Conservation (phyloP, 2,329 filamentous ascomycete genomes). For the Verticillium klebahnii region DNA sequence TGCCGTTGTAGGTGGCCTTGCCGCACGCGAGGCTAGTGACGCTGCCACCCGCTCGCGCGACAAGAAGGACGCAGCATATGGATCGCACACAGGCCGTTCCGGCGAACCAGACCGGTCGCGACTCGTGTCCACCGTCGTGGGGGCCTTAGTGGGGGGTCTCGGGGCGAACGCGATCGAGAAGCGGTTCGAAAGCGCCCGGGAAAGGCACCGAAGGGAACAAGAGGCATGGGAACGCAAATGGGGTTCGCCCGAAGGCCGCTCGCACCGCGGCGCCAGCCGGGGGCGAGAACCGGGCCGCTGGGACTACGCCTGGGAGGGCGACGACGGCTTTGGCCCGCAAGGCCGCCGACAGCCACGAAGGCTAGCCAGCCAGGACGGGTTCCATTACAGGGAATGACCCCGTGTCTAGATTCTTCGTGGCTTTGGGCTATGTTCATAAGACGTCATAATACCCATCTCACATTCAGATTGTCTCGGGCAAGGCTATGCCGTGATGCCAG, state of each 20-base stretch:
- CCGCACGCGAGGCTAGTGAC: slow-evolving; percentile 44
- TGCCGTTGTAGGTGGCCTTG: slow-evolving; percentile 49
- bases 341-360: slow-evolving; percentile 12
- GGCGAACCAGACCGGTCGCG: slow-evolving; percentile 24
- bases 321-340: slow-evolving; percentile 15
- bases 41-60: slow-evolving; percentile 19
- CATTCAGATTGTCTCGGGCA: neutral
- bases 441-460: neutral
- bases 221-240: slow-evolving; percentile 27
- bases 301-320: slow-evolving; percentile 20
- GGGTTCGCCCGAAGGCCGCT: slow-evolving; percentile 21
- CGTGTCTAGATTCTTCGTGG: neutral
- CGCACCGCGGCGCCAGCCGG: slow-evolving; percentile 18
- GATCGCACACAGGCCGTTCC: neutral
- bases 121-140: slow-evolving; percentile 45
- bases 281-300: slow-evolving; percentile 12
- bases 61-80: slow-evolving; percentile 1
- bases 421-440: neutral
- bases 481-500: too few species aligned
- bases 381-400: slow-evolving; percentile 5
- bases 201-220: slow-evolving; percentile 25
- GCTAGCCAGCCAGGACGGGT: slow-evolving; percentile 8
- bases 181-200: slow-evolving; percentile 32
- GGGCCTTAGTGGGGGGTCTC: slow-evolving; percentile 50
- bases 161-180: slow-evolving; percentile 48